phyloP scores from a whole-genome alignment of 768 basidiomycete genomes.

The Bullera alba region DNA sequence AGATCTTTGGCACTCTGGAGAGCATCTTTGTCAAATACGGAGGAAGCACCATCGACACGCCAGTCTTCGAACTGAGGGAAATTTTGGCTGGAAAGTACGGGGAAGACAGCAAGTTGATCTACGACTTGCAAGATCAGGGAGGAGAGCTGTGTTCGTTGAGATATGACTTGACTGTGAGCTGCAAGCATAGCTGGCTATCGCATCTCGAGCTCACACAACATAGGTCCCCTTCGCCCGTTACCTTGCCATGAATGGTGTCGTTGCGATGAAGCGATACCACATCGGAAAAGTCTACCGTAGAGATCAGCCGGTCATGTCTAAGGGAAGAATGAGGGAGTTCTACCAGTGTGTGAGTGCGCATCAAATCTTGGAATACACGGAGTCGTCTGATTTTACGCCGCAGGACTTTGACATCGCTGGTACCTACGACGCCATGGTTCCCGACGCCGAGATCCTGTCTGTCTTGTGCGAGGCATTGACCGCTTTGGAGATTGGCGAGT shows the following conservation, averaged over 20 bases:
- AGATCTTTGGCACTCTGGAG: conserved; percentile 81
- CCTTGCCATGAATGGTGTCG: conserved; percentile 87
- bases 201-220: background rate
- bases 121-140: conserved; percentile 94
- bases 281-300: conserved; percentile 97
- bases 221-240: conserved; percentile 84
- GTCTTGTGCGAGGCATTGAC: conserved; percentile 73
- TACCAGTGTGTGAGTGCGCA: conserved; percentile 72
- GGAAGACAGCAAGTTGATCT: conserved; percentile 94
- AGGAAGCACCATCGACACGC: conserved; percentile 88
- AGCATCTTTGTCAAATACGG: conserved; percentile 83
- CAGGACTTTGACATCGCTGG: conserved; percentile 96
- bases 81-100: conserved; percentile 90
- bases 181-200: background rate
- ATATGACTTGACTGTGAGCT: conserved; percentile 80
- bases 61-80: conserved; percentile 96
- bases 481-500: conserved; percentile 84
- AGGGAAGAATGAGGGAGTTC: conserved; percentile 98
- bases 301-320: conserved; percentile 94
- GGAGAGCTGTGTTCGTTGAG: conserved; percentile 90
- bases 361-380: background rate
- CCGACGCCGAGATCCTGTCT: conserved; percentile 84
- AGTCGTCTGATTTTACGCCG: background rate
- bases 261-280: conserved; percentile 77
- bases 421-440: conserved; percentile 90